These are phyloP conservation scores for Heterobasidion irregulare DNA, from an alignment of 1,284 basidiomycete species.

Conservation along the genomic window DNA sequence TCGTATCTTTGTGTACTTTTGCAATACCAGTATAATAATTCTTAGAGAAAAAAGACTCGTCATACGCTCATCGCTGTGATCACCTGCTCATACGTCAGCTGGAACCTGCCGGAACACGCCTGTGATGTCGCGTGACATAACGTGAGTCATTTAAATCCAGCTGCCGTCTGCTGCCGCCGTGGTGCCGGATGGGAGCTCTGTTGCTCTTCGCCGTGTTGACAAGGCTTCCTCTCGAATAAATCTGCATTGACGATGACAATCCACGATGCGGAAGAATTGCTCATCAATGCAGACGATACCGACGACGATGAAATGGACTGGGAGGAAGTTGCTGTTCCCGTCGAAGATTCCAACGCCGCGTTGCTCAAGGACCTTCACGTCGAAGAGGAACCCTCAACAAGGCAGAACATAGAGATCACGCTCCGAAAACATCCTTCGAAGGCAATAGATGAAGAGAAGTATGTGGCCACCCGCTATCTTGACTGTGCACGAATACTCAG, in stretches of 20 bases:
- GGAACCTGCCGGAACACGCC: too few species aligned
- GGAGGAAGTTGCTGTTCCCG: conserved; percentile 49
- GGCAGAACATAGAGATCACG: conserved; percentile 11
- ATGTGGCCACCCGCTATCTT: background rate
- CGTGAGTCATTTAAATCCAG: too few species aligned
- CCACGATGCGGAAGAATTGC: background rate
- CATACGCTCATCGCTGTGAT: too few species aligned
- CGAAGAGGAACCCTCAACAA: conserved; percentile 10
- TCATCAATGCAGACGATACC: conserved; percentile 14
- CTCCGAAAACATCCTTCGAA: conserved; percentile 9
- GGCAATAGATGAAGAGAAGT: conserved; percentile 7
- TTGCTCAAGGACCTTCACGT: conserved; percentile 1
- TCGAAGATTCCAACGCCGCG: conserved; percentile 10
- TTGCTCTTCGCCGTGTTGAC: too few species aligned
- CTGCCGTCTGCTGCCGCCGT: too few species aligned
- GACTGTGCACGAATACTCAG: background rate
- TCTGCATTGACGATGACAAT: background rate
- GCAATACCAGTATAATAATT: too few species aligned
- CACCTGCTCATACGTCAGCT: too few species aligned
- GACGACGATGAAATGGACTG: conserved; percentile 52
- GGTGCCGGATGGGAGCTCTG: too few species aligned
- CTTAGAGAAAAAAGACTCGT: too few species aligned
- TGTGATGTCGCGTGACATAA: too few species aligned
- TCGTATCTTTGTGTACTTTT: background rate
- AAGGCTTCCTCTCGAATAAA: too few species aligned